phyloP scores from a whole-genome alignment of 2,329 filamentous ascomycete species.

The Verticillium tricorpus region DNA sequence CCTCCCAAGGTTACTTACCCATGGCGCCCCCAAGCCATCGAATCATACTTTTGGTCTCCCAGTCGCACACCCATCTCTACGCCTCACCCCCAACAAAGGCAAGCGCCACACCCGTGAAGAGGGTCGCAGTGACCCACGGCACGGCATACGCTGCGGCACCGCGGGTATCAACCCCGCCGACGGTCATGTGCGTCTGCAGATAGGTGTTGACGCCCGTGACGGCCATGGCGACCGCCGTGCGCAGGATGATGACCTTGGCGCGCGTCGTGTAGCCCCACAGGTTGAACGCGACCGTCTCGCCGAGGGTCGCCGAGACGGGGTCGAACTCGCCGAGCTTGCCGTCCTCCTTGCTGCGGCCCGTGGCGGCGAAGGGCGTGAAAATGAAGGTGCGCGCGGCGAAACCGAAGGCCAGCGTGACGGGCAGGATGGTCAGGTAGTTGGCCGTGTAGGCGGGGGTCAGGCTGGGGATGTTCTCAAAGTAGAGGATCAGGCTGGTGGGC shows the following conservation, averaged over 20 bases:
- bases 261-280: constrained; percentile 64
- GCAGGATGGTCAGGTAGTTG: constrained; percentile 56
- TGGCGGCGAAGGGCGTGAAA: constrained; percentile 63
- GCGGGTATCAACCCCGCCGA: constrained; percentile 63
- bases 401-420: constrained; percentile 56
- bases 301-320: constrained; percentile 58
- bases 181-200: constrained; percentile 59
- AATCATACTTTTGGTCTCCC: neutral
- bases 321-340: constrained; percentile 53
- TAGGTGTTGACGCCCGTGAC: constrained; percentile 57
- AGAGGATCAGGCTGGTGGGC: constrained; percentile 64
- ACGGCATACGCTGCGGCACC: constrained; percentile 71
- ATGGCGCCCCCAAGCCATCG: neutral
- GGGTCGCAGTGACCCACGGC: constrained; percentile 67
- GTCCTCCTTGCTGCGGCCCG: constrained; percentile 43
- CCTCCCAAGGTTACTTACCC: neutral
- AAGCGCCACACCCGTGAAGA: constrained; percentile 53
- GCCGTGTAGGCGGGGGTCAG: constrained; percentile 64
- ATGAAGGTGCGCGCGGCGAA: constrained; percentile 71
- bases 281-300: constrained; percentile 68
- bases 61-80: neutral
- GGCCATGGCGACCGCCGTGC: constrained; percentile 56
- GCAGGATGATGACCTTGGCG: constrained; percentile 58
- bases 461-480: constrained; percentile 69
- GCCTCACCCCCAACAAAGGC: constrained; percentile 43